Evolutionary conservation across 345 rosid genomes (phyloP), one percentile per base, ranked within the genome.

Genomic region (Aquilaria malaccensis): DNA sequence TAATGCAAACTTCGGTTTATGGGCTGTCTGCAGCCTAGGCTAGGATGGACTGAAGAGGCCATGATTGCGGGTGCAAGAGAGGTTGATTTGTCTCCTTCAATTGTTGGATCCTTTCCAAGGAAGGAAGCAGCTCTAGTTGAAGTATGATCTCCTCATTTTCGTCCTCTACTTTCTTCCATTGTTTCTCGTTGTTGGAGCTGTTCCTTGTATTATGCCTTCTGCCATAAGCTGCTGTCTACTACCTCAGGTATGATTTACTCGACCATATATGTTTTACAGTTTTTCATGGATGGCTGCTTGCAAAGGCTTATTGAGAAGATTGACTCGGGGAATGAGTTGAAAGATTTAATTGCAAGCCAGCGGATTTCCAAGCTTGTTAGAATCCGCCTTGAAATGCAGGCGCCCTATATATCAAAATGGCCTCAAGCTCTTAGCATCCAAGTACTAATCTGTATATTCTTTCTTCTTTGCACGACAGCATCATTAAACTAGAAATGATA

Each of bases 401-500:
- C 85, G 11, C 95, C 97, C 15, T 83, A 81, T 65, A 75, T 87
- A 56, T 83, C 92, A 13, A 87, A 87, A 70, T 90, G 95, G 95
- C 84, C 95, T 3, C 95, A 90, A 64, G 95, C 92, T 71, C 86
- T 90, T n/a, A 86, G 95, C 83, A 87, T 90, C 67, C 97, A 90
- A 73, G 90, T 81, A 66, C 55, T 14, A 15, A 2, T 37, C 33
- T 30, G 13, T 64, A 11, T 65, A 10, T 12, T 50, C 37, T 4
- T 46, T 46, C 7, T 33, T 45, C 9, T 46, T 52, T 37, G 43
- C 43, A 37, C 7, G 43, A 9, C 7, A 37, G 7, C 5, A 3
- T 37, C 43, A 37, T 5, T 37, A 1, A 37, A 9, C 29, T 51
- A 50, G 13, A 10, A 53, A 31, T 56, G 67, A 32, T 56, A 31